Evolutionary conservation across 164 flowering plant species (phyloP).

Genomic region (Tetrastigma voinierianum): DNA sequence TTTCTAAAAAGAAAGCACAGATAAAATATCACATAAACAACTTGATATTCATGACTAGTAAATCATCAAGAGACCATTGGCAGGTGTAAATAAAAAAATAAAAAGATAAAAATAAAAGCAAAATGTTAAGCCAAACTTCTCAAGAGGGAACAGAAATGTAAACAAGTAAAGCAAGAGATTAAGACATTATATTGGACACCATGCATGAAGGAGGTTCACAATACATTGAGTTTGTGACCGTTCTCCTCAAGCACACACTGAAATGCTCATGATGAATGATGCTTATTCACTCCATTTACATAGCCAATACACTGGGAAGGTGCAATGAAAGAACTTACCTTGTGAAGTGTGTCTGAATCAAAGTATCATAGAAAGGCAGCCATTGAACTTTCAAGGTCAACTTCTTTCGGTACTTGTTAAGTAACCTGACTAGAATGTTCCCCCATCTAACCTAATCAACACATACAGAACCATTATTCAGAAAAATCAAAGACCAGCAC

Average conservation of each 20-base stretch:
- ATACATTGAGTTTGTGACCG: too few relatives aligned
- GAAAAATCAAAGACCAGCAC: conserved; percentile 1
- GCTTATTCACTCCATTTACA: neutral
- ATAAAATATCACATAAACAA: neutral
- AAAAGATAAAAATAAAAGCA: neutral
- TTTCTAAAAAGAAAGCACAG: neutral
- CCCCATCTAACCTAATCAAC: conserved; percentile 95
- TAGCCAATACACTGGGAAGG: neutral
- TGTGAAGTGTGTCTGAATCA: conserved; percentile 75
- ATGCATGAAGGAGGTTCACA: neutral
- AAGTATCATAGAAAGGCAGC: conserved; percentile 85
- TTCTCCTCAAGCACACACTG: neutral
- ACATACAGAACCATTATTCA: conserved; percentile 11
- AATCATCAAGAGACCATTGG: neutral
- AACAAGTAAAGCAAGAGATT: neutral
- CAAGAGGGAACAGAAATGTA: neutral
- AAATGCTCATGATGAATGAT: neutral
- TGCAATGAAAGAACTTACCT: conserved; percentile 44
- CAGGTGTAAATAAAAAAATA: neutral
- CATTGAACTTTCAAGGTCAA: conserved; percentile 74
- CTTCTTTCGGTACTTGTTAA: conserved; percentile 75
- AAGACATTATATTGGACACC: neutral
- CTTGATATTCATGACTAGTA: neutral
- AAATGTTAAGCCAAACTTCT: neutral
- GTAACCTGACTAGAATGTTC: conserved; percentile 58